Base-by-base conservation (phyloP, 169 alveolate species). In the Plasmodium gaboni region DNA sequence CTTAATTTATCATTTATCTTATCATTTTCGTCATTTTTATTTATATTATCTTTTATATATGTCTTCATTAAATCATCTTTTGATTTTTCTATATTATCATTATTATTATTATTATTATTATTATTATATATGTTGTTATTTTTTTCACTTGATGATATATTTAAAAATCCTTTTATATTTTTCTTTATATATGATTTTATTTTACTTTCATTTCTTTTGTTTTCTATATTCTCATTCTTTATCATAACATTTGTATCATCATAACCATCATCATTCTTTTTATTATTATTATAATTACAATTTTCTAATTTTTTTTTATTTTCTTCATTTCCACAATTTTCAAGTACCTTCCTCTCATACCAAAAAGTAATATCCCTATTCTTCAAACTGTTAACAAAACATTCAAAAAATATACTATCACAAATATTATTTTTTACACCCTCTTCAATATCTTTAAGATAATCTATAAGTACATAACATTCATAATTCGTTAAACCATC, bases 361-460 rank as follows among this genome's bases (percentile, higher is more conserved):
- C 22, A 63, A 51, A 64, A 38, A 0, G 89, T 78, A 19, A 78
- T 64, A 57, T 78, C 80, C 55, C 89, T 78, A 13, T 57, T 57
- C 55, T 63, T 64, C 28, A 78, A 69, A 60, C 61, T 17, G 26
- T 50, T 5, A 24, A 65, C 89, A 60, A 78, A 69, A 15, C 80
- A 78, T 57, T 78, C 89, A 44, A 78, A 78, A 65, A 78, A 78
- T 32, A 26, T 6, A 12, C 74, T 59, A 64, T 78, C 67, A 5
- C 65, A 51, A 50, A 78, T 78, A 42, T 65, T 53, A 57, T 64
- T 78, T 78, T 78, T 78, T 46, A 51, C 48, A 26, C 46, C 9
- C 26, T 78, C 89, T 22, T 78, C 89, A 3, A 78, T 57, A 78
- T 65, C 57, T 57, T 65, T 78, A 51, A 78, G 89, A 19, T 64